phyloP scores from a whole-genome alignment of 306 rosid species.

The Prunus fruticosa region DNA sequence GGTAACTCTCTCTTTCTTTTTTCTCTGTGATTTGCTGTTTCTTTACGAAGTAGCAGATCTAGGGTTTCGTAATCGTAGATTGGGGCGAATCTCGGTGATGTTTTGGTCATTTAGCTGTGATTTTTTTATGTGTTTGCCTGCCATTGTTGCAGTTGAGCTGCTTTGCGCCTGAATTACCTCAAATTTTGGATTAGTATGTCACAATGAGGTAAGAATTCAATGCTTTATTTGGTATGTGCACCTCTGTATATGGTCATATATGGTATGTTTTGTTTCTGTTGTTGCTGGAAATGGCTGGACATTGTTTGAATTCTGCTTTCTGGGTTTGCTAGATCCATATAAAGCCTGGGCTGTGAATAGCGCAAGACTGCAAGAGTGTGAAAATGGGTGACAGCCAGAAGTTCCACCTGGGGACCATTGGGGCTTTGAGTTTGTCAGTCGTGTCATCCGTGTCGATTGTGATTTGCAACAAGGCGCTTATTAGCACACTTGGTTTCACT shows the following conservation, averaged over 20 bases:
- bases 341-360: conserved; percentile 10
- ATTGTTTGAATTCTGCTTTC: background rate
- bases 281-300: background rate
- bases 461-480: conserved; percentile 76
- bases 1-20: background rate
- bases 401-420: conserved; percentile 71
- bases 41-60: conserved; percentile 21
- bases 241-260: background rate
- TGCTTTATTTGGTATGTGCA: no score
- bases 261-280: background rate
- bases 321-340: conserved; percentile 25
- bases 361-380: background rate
- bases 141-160: conserved; percentile 23
- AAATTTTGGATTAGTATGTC: background rate
- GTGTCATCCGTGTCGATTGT: conserved; percentile 84
- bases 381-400: conserved; percentile 69
- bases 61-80: conserved; percentile 19
- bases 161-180: background rate
- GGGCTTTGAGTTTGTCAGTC: conserved; percentile 77
- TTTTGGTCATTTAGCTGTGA: background rate
- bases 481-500: conserved; percentile 64
- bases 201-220: conserved; percentile 27
- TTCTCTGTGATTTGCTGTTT: background rate
- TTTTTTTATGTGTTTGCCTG: background rate
- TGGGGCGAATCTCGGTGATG: background rate